Percentiles rank a stretch among this genome's conserved stretches.
Evolutionary conservation across 2,329 filamentous ascomycete species (phyloP).

Genomic region (Bipolaris victoriae): DNA sequence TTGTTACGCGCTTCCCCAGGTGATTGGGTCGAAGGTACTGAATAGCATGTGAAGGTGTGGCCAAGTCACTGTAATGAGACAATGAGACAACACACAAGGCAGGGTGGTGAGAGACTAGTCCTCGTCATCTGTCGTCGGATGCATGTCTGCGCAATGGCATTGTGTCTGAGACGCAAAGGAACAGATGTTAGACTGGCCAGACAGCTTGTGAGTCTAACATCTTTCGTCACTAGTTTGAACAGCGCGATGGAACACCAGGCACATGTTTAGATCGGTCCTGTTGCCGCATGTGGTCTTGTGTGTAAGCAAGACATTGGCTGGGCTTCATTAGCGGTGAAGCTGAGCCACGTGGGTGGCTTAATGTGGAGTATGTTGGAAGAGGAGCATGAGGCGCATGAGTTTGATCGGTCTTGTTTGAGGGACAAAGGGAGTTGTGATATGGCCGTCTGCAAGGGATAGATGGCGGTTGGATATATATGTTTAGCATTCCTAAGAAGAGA

Average conservation of each 20-base stretch:
- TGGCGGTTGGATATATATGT: background rate
- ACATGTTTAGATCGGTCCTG: background rate
- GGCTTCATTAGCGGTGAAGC: slow-evolving; percentile 3
- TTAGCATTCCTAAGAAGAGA: background rate
- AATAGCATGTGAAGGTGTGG: too few relatives aligned
- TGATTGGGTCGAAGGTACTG: background rate
- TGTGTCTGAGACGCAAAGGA: too few relatives aligned
- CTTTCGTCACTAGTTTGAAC: background rate
- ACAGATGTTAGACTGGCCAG: background rate
- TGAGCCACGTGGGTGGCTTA: slow-evolving; percentile 5
- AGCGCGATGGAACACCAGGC: background rate
- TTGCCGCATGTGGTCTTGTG: background rate
- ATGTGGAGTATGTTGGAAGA: background rate
- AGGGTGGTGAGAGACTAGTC: background rate
- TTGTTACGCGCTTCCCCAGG: background rate
- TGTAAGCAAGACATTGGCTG: background rate
- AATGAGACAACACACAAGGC: too few relatives aligned
- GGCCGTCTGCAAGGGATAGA: background rate
- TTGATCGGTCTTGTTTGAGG: background rate
- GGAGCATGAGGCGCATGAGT: background rate
- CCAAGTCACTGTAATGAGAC: too few relatives aligned
- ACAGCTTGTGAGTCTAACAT: background rate
- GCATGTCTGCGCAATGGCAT: background rate
- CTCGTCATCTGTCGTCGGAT: too few relatives aligned
- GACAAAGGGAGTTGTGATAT: background rate